Base-by-base conservation (phyloP, 345 rosid species). In the Luvunga scandens region DNA sequence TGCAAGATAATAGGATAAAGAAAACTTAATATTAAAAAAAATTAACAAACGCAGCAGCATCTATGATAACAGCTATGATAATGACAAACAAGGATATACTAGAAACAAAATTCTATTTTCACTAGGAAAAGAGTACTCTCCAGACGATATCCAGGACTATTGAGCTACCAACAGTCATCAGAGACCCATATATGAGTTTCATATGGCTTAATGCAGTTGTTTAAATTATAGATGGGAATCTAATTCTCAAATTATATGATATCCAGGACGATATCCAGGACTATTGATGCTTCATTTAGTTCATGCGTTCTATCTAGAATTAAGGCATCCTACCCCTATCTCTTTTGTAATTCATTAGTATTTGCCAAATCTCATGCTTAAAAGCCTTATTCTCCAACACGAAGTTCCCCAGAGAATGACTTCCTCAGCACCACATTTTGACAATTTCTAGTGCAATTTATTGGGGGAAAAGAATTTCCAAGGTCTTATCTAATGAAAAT, bases 1-100 rank as follows among this genome's bases (percentile, higher is more conserved):
- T 95, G 82, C 48, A 66, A 56, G 34, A 19, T 18, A 28, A 45
- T 70, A n/a, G 60, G 38, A 22, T 25, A 33, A 30, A 19, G 30
- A 48, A 70, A 33, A 14, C 9, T 53, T 16, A 33, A 48, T 38
- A 9, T 42, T 19, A 28, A 74, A 42, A 76, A 79, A 69, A 67
- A 56, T n/a, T 2, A 50, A 45, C 4, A 64, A 63, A 57, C 36
- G 67, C 16, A 14, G 48, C 14, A 10, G 13, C n/a, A n/a, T n/a
- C n/a, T n/a, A 18, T 50, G 18, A 60, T 19, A 45, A 10, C 18
- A 36, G 38, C 57, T 5, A 42, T 12, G 27, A 45, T 10, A 9
- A 21, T 48, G 7, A 18, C 67, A 5, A 57, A 27, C 5, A 24
- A 21, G 3, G 57, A 50, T 53, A n/a, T 48, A 22, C 5, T 5